Evolutionary conservation across 352 stramenopile genomes (phyloP).

Genomic region (Globisporangium sylvaticum): DNA sequence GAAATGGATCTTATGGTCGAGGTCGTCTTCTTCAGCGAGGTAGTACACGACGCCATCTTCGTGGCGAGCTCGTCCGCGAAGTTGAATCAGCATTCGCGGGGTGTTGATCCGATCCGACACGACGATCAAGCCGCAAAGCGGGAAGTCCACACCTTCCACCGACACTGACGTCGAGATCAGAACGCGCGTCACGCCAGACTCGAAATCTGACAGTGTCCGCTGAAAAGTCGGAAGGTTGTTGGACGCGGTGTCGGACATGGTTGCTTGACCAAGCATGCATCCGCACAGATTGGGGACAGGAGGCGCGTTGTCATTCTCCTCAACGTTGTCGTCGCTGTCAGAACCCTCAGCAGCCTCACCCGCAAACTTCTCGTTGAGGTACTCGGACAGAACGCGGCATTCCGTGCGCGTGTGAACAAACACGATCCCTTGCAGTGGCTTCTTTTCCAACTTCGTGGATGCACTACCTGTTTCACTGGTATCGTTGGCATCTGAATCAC

Average conservation of each 20-base stretch:
- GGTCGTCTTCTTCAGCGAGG: conserved; percentile 48
- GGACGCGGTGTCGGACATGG: conserved; percentile 49
- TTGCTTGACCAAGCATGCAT: conserved; percentile 60
- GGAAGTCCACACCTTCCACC: conserved; percentile 77
- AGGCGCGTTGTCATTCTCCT: not conserved
- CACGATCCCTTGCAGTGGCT: conserved; percentile 68
- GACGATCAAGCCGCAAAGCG: conserved; percentile 62
- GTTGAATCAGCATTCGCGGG: conserved; percentile 64
- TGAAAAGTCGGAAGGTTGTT: conserved; percentile 60
- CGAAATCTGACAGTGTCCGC: conserved; percentile 48
- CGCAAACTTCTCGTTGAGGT: conserved; percentile 62
- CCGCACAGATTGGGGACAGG: conserved; percentile 28
- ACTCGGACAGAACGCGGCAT: conserved; percentile 76
- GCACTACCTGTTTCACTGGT: not conserved
- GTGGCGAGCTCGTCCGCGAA: conserved; percentile 69
- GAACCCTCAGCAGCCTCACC: conserved; percentile 10
- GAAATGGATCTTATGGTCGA: conserved; percentile 44
- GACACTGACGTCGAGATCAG: conserved; percentile 79
- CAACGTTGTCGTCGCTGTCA: conserved; percentile 15
- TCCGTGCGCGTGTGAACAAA: conserved; percentile 83
- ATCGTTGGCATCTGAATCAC: not conserved
- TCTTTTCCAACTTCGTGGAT: not conserved
- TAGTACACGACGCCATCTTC: conserved; percentile 78
- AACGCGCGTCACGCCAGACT: conserved; percentile 46
- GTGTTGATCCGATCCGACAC: conserved; percentile 53